phyloP scores from a whole-genome alignment of 805 yeast species.

The Candida gorgasii region DNA sequence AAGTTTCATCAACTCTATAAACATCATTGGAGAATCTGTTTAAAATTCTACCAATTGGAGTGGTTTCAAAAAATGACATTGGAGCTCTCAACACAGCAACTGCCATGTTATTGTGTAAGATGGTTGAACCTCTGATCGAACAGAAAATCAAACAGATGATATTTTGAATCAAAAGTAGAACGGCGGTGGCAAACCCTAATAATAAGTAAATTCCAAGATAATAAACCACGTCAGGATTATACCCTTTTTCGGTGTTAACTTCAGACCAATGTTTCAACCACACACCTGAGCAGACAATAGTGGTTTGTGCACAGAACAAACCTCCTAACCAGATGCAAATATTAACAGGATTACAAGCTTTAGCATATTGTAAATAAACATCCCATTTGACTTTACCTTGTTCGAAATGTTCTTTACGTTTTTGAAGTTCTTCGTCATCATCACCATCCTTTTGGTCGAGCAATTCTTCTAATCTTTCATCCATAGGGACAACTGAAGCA shows the following conservation, averaged over 20 bases:
- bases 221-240: conserved; percentile 68
- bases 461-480: conserved; percentile 34
- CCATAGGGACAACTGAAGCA: conserved; percentile 59
- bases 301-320: conserved; percentile 57
- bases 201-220: conserved; percentile 76
- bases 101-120: conserved; percentile 76
- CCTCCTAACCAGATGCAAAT: conserved; percentile 59
- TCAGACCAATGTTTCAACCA: conserved; percentile 99
- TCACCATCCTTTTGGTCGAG: conserved; percentile 32
- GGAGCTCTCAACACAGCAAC: conserved; percentile 77
- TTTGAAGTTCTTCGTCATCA: conserved; percentile 38
- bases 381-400: conserved; percentile 92
- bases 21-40: conserved; percentile 92
- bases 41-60: conserved; percentile 90
- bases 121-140: conserved; percentile 78
- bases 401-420: conserved; percentile 76
- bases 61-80: conserved; percentile 93
- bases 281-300: conserved; percentile 70
- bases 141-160: conserved; percentile 76
- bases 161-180: conserved; percentile 62
- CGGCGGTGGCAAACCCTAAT: conserved; percentile 69
- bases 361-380: conserved; percentile 79
- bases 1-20: conserved; percentile 79
- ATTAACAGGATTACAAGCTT: conserved; percentile 75
- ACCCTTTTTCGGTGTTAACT: conserved; percentile 65